phyloP scores from a whole-genome alignment of 1,284 basidiomycete genomes.

The Puccinia brachypodii region DNA sequence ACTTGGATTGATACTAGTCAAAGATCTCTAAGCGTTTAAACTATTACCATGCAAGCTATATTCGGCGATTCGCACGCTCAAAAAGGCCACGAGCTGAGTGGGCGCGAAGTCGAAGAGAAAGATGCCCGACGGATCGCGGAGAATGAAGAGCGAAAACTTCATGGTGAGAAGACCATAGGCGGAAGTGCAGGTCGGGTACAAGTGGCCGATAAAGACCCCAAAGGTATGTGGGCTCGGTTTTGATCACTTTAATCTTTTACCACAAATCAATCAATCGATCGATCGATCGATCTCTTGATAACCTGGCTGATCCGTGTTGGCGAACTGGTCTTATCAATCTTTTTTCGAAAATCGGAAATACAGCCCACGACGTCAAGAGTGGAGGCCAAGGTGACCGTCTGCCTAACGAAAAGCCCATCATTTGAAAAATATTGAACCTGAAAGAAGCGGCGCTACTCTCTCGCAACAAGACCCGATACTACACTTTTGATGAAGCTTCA shows the following conservation, averaged over 20 bases:
- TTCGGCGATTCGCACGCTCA: conserved; percentile 11
- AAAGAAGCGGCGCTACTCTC: too few species aligned
- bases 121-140: conserved; percentile 7
- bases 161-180: conserved; percentile 24
- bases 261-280: too few species aligned
- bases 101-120: neutral
- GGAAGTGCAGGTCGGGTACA: conserved; percentile 31
- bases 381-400: conserved; percentile 43
- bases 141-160: conserved; percentile 7
- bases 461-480: too few species aligned
- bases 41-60: conserved; percentile 28
- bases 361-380: conserved; percentile 19
- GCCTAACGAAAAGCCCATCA: conserved; percentile 22
- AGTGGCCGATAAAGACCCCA: conserved; percentile 40
- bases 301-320: neutral
- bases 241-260: too few species aligned
- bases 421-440: conserved; percentile 5
- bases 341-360: neutral
- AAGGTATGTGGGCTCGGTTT: too few species aligned
- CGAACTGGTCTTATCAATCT: neutral
- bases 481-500: too few species aligned
- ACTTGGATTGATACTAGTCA: neutral
- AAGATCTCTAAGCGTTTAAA: too few species aligned
- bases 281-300: too few species aligned
- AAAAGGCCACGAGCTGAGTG: neutral